Base-by-base conservation (phyloP, 2,329 filamentous ascomycete genomes). In the Aspergillus sojae region DNA sequence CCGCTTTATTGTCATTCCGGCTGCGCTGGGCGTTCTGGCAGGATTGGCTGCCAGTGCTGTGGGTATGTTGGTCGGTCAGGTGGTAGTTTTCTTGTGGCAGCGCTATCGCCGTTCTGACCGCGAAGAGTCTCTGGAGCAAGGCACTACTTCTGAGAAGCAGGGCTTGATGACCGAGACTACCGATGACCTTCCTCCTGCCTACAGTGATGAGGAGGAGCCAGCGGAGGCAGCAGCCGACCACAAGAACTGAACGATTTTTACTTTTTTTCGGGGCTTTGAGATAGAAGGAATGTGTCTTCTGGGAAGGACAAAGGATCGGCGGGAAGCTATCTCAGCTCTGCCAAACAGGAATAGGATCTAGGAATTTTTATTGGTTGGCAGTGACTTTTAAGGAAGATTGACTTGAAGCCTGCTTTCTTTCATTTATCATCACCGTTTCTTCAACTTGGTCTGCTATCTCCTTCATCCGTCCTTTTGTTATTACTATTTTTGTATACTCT, bases 1-100 rank as follows among this genome's bases (percentile, higher is more conserved):
- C 28, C 79, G 77, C 48, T 78, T 81, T 66, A 78, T 83, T 36
- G 66, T 83, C 54, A 71, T 83, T 55, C 81, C 81, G 4, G 79
- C 79, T 34, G 67, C 81, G n/a, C 68, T 82, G 6, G 82, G 82
- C 48, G 74, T 83, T 36, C 70, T 81, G 30, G 80, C 80, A 32
- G 81, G 80, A 62, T 68, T 83, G 60, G 74, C 77, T 50, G 80
- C 81, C 32, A 80, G 78, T 63, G 79, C 78, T 11, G 67, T 83
- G 50, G 81, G 81, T 54, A 81, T 83, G 78, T 69, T 83, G n/a
- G 73, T 82, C 52, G 81, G 81, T 34, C 80, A 82, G 70, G 68
- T 76, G 34, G 75, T 82, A 48, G 74, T 81, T 34, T 81, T 79
- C 70, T 56, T 83, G 53, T 83, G 81, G 80, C 72, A 76, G 57